A percentile compares a stretch with the other conserved stretches of the same genome.
These are phyloP conservation scores for Lasiosphaeria hispida DNA, from an alignment of 495 filamentous ascomycete species.

Conservation along the genomic window DNA sequence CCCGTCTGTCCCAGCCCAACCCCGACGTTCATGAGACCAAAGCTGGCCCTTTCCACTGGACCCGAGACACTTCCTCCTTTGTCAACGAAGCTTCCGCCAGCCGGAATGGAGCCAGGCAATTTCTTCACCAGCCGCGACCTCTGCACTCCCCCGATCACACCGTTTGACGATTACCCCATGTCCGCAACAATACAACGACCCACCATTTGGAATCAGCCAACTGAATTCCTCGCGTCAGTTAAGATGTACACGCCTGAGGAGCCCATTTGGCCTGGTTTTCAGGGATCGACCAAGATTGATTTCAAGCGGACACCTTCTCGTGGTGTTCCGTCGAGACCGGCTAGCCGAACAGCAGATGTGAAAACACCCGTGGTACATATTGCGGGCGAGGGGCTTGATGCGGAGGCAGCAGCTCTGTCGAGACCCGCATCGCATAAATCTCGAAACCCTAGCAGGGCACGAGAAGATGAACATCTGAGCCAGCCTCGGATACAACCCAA, in stretches of 20 bases:
- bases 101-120: slow-evolving; percentile 18
- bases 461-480: background rate
- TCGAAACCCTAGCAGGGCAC: slow-evolving; percentile 13
- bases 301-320: slow-evolving; percentile 7
- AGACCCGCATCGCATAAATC: slow-evolving; percentile 13
- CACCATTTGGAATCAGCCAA: background rate
- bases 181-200: background rate
- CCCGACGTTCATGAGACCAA: slow-evolving; percentile 15
- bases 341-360: slow-evolving; percentile 7
- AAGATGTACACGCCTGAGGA: slow-evolving; percentile 22
- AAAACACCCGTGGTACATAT: background rate
- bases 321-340: slow-evolving; percentile 8
- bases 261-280: slow-evolving; percentile 19
- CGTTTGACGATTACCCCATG: slow-evolving; percentile 19
- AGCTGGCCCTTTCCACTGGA: slow-evolving; percentile 21
- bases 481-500: background rate
- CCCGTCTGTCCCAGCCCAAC: slow-evolving; percentile 17
- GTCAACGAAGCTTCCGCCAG: slow-evolving; percentile 6
- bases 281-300: slow-evolving; percentile 15
- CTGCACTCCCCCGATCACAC: slow-evolving; percentile 22
- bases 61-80: slow-evolving; percentile 14
- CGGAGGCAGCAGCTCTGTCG: background rate
- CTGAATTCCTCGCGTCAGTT: slow-evolving; percentile 11
- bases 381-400: background rate
- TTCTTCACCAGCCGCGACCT: slow-evolving; percentile 21